Evolutionary conservation across 345 rosid genomes (phyloP).

Genomic region (Luvunga scandens): DNA sequence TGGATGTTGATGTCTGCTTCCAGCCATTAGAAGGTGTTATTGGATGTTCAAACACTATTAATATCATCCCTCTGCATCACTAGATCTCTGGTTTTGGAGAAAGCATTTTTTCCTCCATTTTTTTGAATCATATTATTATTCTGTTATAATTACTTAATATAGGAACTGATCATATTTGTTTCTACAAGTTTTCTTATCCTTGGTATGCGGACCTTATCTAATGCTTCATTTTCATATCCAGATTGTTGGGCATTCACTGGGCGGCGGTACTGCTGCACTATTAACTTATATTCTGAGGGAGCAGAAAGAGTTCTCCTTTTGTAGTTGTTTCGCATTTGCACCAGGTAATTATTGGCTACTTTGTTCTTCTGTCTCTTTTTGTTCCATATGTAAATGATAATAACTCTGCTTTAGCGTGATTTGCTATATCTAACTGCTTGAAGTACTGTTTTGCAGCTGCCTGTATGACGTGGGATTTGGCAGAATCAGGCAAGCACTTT

Average conservation of each 20-base stretch:
- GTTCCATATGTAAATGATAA: background rate
- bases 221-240: conserved; percentile 30
- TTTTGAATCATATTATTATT: background rate
- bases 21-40: background rate
- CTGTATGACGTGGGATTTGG: conserved; percentile 99
- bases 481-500: conserved; percentile 96
- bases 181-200: background rate
- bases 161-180: background rate
- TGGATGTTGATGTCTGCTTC: background rate
- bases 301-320: conserved; percentile 72
- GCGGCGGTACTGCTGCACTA: conserved; percentile 96
- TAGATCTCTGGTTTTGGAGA: background rate
- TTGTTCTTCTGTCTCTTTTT: background rate
- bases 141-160: background rate
- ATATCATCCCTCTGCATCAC: background rate
- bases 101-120: background rate
- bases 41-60: background rate
- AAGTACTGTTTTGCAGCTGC: conserved; percentile 65
- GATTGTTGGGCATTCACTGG: conserved; percentile 98
- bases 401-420: conserved; percentile 1
- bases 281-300: conserved; percentile 90
- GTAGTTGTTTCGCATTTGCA: conserved; percentile 87
- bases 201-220: background rate
- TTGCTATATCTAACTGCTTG: conserved; percentile 22
- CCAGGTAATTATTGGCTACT: conserved; percentile 51